phyloP scores from a whole-genome alignment of 768 basidiomycete genomes.

The Kwoniella mangroviensis region DNA sequence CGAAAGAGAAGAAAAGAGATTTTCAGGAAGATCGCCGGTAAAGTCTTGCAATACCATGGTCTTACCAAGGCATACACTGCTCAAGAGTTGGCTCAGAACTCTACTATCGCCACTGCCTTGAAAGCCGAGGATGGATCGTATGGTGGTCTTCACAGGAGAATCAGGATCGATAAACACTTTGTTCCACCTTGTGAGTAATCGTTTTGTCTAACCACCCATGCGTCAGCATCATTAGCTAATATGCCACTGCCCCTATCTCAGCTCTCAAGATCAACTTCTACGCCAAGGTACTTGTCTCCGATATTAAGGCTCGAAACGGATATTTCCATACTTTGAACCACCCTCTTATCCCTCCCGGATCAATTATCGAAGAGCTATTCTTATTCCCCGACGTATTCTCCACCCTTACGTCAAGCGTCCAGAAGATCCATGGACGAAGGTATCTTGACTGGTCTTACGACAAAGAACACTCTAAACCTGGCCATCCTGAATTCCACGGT shows the following conservation, averaged over 20 bases:
- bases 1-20: constrained; percentile 62
- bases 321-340: constrained; percentile 64
- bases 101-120: constrained; percentile 62
- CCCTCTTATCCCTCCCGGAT: constrained; percentile 61
- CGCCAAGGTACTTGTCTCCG: constrained; percentile 58
- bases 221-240: not conserved
- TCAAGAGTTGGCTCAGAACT: constrained; percentile 62
- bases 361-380: constrained; percentile 56
- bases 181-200: constrained; percentile 51
- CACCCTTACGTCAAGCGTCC: constrained; percentile 66
- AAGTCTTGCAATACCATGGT: constrained; percentile 67
- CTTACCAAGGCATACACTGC: constrained; percentile 60
- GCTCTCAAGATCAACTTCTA: constrained; percentile 63
- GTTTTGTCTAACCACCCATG: not conserved
- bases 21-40: constrained; percentile 65
- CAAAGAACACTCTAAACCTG: constrained; percentile 39
- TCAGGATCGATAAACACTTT: constrained; percentile 52
- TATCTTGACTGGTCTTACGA: constrained; percentile 57
- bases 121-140: constrained; percentile 52
- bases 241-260: constrained; percentile 9
- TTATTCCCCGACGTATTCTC: constrained; percentile 57
- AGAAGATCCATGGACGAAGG: constrained; percentile 62
- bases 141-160: constrained; percentile 50
- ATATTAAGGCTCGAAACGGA: constrained; percentile 64
- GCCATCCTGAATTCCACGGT: constrained; percentile 52